Evolutionary conservation across 1,284 basidiomycete genomes (phyloP).

Genomic region (Apiotrichum porosum): DNA sequence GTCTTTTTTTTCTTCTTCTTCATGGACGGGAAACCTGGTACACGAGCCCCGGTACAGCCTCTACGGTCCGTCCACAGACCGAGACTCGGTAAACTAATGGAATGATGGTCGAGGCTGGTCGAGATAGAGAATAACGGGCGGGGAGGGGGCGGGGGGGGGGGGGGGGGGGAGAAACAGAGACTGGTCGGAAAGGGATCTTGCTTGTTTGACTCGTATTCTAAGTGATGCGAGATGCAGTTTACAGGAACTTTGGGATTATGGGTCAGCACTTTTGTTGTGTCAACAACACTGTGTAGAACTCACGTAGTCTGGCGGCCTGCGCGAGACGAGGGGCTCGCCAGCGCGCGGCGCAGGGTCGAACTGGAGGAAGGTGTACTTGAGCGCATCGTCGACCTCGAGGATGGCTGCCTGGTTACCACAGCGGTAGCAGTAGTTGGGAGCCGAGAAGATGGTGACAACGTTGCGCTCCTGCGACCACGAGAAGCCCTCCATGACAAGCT

Average conservation of each 20-base stretch:
- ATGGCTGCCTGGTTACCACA: conserved; percentile 99
- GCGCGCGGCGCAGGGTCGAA: conserved; percentile 98
- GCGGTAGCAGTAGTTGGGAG: conserved; percentile 98
- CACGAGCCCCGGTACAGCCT: not conserved
- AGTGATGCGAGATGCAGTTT: conserved; percentile 4
- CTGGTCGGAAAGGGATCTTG: not conserved
- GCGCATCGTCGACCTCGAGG: conserved; percentile 93
- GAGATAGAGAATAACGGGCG: not conserved
- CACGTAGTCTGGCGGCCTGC: conserved; percentile 97
- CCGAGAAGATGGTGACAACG: conserved; percentile 99
- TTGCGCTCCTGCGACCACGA: conserved; percentile 96
- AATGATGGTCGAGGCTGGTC: not conserved
- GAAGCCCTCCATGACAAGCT: conserved; percentile 96
- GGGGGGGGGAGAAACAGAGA: not conserved
- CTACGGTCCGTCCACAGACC: not conserved
- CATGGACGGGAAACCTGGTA: not conserved
- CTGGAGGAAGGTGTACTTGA: conserved; percentile 69
- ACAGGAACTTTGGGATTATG: conserved; percentile 6
- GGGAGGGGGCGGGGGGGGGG: not conserved
- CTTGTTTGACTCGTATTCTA: not conserved
- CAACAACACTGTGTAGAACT: conserved; percentile 18
- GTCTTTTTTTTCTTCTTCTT: conserved; percentile 7
- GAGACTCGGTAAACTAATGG: not conserved
- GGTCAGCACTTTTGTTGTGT: not conserved
- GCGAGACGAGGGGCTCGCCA: conserved; percentile 94